Conservation (phyloP, 306 rosid genomes). For the Fagus sylvatica region DNA sequence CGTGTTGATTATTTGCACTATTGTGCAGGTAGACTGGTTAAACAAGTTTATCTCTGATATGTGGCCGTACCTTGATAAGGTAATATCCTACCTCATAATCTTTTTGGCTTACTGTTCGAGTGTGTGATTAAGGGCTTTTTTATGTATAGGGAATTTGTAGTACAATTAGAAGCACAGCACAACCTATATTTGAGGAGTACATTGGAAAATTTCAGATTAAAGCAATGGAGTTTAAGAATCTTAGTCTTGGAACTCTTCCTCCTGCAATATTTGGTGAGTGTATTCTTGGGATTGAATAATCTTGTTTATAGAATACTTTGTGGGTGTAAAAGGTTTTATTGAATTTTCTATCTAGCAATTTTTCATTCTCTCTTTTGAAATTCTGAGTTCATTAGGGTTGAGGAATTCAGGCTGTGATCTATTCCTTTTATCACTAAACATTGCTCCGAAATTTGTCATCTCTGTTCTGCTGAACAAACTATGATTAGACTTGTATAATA, state of each 20-base stretch:
- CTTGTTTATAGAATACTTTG: background rate
- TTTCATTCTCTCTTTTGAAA: constrained; percentile 4
- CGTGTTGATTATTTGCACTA: constrained; percentile 25
- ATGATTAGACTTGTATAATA: background rate
- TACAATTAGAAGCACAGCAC: constrained; percentile 50
- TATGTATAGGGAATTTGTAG: constrained; percentile 65
- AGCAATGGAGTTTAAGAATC: constrained; percentile 59
- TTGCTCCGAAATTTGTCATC: background rate
- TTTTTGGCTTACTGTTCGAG: background rate
- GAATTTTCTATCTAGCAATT: background rate
- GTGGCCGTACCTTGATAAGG: constrained; percentile 96
- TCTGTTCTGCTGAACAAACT: background rate
- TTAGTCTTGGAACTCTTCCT: constrained; percentile 84
- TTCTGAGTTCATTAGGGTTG: background rate
- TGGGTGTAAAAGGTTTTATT: background rate
- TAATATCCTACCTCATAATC: constrained; percentile 15
- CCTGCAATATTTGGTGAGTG: constrained; percentile 71
- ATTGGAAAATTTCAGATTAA: constrained; percentile 69
- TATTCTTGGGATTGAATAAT: background rate
- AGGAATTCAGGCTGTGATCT: background rate
- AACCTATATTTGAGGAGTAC: constrained; percentile 66
- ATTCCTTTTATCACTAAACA: background rate
- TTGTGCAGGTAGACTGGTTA: constrained; percentile 83
- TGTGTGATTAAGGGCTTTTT: background rate
- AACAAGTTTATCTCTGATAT: constrained; percentile 58